Base-by-base conservation (phyloP, 23 red algal species). In the Gracilaria gracilis region DNA sequence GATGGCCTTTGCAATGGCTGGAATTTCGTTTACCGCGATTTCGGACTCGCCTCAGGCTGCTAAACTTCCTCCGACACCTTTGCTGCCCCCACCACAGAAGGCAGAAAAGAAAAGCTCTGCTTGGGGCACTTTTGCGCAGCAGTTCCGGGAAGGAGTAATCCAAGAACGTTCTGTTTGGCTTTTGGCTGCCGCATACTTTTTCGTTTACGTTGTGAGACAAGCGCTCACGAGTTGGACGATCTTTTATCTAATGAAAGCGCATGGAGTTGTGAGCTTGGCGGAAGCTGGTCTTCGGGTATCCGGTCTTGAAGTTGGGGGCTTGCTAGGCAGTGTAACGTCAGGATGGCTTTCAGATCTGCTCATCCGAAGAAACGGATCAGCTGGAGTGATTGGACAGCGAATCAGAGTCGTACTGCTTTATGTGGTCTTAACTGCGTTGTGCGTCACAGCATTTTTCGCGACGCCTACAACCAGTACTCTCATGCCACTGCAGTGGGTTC, bases 141-240 rank as follows among this genome's bases (percentile, higher is more conserved):
- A 92, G 35, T 36, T 92, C 29, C 57, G 58, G 31, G 39, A 83
- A 9, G 88, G 88, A 14, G 78, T 82, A 35, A 32, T 88, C 6
- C 46, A 67, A 48, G 81, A 79, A 55, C 35, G 34, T 9, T 73
- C 67, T 11, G 70, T 88, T n/a, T 82, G 42, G 93, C 58, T 73
- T 11, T 58, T 95, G 9, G 93, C 93, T 16, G 61, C 61, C 34
- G 74, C 93, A 17, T 95, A 95, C 49, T 95, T 95, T 88, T 95
- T 95, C 42, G 83, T 95, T 23, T 85, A 88, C 80, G 40, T 82
- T 66, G 80, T 89, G 23, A 59, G 73, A 0, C 88, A 91, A 42
- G 75, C 73, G 64, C 77, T 81, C 2, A 91, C 88, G 38, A 81
- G 74, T 31, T 91, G 88, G 88, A 82, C 88, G 11, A 81, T 91